These are phyloP conservation scores for Citeromyces matritensis DNA, from an alignment of 805 yeast genomes.

Conservation along the genomic window DNA sequence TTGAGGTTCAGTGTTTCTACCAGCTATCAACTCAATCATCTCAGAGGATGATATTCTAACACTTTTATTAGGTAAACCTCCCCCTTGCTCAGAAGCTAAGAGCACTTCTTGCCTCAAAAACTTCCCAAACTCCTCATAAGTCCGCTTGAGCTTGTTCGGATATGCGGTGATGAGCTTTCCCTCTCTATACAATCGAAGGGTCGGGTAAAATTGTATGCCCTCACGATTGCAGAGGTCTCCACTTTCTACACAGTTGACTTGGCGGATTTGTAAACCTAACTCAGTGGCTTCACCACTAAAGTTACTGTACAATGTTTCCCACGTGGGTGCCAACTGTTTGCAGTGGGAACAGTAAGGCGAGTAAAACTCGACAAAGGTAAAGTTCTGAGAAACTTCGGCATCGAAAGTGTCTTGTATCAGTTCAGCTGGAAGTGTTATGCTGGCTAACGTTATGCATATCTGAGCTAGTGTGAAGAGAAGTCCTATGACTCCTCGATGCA, in stretches of 20 bases:
- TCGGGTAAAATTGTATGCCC: conserved; percentile 53
- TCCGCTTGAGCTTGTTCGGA: conserved; percentile 30
- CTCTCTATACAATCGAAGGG: conserved; percentile 55
- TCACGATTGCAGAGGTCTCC: conserved; percentile 77
- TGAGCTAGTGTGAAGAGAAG: too few relatives aligned
- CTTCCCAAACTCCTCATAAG: conserved; percentile 28
- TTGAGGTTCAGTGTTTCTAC: conserved; percentile 30
- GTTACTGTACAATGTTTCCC: conserved; percentile 52
- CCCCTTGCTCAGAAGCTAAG: conserved; percentile 25
- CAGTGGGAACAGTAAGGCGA: conserved; percentile 90
- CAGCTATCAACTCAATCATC: conserved; percentile 33
- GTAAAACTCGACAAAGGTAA: conserved; percentile 73
- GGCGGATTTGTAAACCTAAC: conserved; percentile 40
- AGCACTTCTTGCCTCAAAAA: conserved; percentile 32
- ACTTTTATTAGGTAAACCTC: conserved; percentile 9
- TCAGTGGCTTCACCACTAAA: conserved; percentile 31
- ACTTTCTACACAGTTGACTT: conserved; percentile 73
- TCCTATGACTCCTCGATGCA: too few relatives aligned
- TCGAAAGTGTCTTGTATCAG: conserved; percentile 38
- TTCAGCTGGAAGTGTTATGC: conserved; percentile 26
- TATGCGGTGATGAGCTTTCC: conserved; percentile 24
- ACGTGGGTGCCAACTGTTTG: conserved; percentile 59
- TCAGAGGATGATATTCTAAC: conserved; percentile 18
- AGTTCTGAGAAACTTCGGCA: conserved; percentile 26
- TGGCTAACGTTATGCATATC: too few relatives aligned